Percentiles rank a stretch among this genome's conserved stretches.
Conservation (phyloP, 2,329 filamentous ascomycete genomes). For the Helotiales sp. region DNA sequence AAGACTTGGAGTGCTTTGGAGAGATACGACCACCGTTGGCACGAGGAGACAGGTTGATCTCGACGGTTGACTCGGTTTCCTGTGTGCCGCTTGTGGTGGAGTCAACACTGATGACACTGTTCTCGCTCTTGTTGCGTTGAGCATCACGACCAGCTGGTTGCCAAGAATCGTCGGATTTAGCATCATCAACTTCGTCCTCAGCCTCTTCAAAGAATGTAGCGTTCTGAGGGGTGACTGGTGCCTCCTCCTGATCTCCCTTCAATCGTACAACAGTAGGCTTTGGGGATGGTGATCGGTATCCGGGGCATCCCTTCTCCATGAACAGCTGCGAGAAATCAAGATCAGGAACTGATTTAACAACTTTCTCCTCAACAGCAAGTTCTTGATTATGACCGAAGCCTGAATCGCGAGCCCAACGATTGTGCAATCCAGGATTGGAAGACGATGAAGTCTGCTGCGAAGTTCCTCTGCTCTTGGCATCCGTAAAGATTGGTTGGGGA, state of each 20-base stretch:
- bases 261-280: conserved; percentile 7
- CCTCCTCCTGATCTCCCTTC: conserved; percentile 5
- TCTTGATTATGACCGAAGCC: not conserved
- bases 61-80: conserved; percentile 31
- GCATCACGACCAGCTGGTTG: conserved; percentile 12
- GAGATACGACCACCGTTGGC: conserved; percentile 20
- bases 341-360: not conserved
- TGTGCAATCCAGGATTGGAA: not conserved
- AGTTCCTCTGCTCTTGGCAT: not conserved
- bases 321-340: conserved; percentile 23
- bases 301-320: conserved; percentile 18
- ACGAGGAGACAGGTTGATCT: conserved; percentile 29
- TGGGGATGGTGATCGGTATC: conserved; percentile 21
- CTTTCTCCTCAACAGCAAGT: not conserved
- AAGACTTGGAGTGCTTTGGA: conserved; percentile 24
- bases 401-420: not conserved
- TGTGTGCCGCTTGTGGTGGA: conserved; percentile 16
- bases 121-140: conserved; percentile 7
- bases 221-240: conserved; percentile 22
- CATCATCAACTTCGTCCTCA: conserved; percentile 25
- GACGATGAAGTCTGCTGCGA: not conserved
- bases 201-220: not conserved
- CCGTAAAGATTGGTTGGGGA: conserved; percentile 4
- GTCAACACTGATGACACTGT: conserved; percentile 4
- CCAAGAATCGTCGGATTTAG: conserved; percentile 30